Evolutionary conservation across 371 early-diverging fungal genomes (phyloP).

Genomic region (Mucor circinelloides): DNA sequence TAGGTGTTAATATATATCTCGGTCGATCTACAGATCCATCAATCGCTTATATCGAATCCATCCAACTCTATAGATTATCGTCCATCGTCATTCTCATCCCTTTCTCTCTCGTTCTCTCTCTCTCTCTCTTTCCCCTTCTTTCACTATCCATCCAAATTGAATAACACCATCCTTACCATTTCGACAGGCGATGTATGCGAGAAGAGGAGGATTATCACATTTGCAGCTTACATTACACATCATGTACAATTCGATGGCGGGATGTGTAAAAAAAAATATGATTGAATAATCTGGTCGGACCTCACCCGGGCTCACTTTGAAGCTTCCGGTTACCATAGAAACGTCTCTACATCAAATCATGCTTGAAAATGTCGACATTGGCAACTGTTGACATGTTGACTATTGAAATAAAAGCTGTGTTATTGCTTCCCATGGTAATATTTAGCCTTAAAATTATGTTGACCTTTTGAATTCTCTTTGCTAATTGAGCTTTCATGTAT

Average conservation of each 20-base stretch:
- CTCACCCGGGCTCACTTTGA: not conserved
- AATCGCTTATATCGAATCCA: not conserved
- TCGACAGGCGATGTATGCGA: constrained; percentile 24
- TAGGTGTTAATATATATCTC: not conserved
- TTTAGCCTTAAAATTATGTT: too few relatives aligned
- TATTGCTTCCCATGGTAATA: too few relatives aligned
- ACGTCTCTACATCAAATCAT: not conserved
- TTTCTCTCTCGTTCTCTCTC: not conserved
- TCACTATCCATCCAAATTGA: not conserved
- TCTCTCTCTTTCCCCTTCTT: not conserved
- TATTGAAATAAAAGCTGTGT: too few relatives aligned
- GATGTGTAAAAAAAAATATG: not conserved
- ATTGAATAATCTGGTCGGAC: not conserved
- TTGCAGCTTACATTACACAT: constrained; percentile 7
- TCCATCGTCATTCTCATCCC: not conserved
- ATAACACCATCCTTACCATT: constrained; percentile 7
- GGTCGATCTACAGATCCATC: not conserved
- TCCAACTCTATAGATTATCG: not conserved
- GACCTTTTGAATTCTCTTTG: too few relatives aligned
- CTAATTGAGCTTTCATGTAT: too few relatives aligned
- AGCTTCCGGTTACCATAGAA: not conserved
- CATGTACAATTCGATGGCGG: not conserved
- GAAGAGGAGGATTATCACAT: constrained; percentile 7
- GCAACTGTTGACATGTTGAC: too few relatives aligned
- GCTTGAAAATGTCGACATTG: not conserved